Evolutionary conservation across 331 rosid genomes (phyloP), one percentile per base, ranked within the genome.

Genomic region (Ulmus americana): DNA sequence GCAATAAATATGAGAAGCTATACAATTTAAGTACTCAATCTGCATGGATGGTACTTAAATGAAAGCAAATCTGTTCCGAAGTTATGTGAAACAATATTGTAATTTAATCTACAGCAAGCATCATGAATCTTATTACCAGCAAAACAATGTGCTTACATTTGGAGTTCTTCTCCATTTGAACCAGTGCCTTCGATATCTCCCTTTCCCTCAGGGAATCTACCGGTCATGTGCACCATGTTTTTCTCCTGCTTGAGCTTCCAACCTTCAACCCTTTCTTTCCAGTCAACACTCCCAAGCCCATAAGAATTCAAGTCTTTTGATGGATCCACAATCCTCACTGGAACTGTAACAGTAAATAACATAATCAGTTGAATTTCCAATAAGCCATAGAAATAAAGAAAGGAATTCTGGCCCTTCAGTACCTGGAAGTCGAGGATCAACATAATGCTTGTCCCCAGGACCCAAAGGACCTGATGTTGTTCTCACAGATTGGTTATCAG

Each of bases 201-300:
- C 73, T 90, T 94, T 80, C 97, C 96, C 48, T 94, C 99, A 40
- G 74, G 3, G n/a, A 84, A 94, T 68, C 90, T 84, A 75, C 85
- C 82, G 65, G 90, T 79, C 76, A 86, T 73, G 65, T 84, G 95
- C 73, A 74, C 76, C 70, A 90, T 80, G 75, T 75, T 90, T 80
- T 90, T 94, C 65, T 90, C 99, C 65, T 94, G 97, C 84, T 94
- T 94, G 73, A 87, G 84, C 72, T 90, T 94, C 96, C 99, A 94
- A 57, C 97, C 90, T 79, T 94, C 97, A 49, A 94, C 97, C 82
- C 99, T 85, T 81, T 94, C 99, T 81, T 90, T 94, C 99, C 97
- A 94, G 83, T 94, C 99, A 74, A 94, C 97, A 80, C 85, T 90
- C 74, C 99, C 99, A 68, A 87, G 94, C 63, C 99, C 97, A 77